These are phyloP conservation scores for Hygrophorus russula DNA, from an alignment of 768 basidiomycete genomes.

Conservation along the genomic window DNA sequence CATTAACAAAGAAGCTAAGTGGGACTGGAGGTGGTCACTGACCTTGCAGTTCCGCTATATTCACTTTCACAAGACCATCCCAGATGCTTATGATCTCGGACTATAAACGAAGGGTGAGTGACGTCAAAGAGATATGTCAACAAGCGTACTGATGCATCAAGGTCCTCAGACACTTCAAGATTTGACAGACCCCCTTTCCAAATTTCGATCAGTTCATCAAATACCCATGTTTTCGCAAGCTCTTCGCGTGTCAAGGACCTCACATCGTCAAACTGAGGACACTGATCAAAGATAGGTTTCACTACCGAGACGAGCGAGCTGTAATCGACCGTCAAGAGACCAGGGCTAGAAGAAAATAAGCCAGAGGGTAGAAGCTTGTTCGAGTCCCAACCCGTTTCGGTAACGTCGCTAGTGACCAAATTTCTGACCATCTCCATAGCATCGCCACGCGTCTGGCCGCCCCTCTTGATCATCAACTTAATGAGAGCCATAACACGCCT, in stretches of 20 bases:
- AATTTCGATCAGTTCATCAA: conserved; percentile 36
- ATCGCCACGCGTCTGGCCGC: conserved; percentile 39
- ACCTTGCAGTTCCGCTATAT: conserved; percentile 38
- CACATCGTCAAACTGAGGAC: conserved; percentile 41
- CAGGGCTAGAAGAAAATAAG: conserved; percentile 46
- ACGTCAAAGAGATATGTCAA: neutral
- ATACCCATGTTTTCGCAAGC: conserved; percentile 39
- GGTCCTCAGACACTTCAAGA: conserved; percentile 34
- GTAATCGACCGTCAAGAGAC: conserved; percentile 44
- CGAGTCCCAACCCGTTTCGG: conserved; percentile 29
- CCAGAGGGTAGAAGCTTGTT: conserved; percentile 38
- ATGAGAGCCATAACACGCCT: conserved; percentile 38
- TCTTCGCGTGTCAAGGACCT: conserved; percentile 49
- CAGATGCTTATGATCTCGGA: conserved; percentile 42
- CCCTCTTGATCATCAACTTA: conserved; percentile 44
- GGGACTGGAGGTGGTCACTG: conserved; percentile 4
- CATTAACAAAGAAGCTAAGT: conserved; percentile 2
- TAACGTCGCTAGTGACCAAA: conserved; percentile 19
- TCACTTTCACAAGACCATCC: conserved; percentile 43
- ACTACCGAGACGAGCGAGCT: conserved; percentile 34
- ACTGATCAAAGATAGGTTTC: conserved; percentile 40
- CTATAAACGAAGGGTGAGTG: conserved; percentile 15
- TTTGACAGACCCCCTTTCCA: conserved; percentile 39
- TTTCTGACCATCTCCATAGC: conserved; percentile 41
- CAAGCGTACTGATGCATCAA: conserved; percentile 32